Conservation (phyloP, 495 filamentous ascomycete species). For the Entonaema liquescens region DNA sequence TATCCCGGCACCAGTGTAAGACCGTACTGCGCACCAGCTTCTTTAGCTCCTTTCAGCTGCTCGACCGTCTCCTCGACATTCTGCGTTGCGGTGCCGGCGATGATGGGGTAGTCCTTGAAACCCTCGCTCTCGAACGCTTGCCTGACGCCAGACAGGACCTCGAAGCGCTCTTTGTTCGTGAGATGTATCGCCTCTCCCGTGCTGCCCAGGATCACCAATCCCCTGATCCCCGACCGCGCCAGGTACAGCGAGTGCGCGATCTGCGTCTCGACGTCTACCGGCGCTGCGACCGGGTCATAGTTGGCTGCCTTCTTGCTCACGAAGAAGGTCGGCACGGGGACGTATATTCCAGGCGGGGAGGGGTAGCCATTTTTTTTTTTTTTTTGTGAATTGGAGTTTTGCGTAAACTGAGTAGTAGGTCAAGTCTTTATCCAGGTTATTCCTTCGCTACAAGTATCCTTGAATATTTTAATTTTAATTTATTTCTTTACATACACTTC, state of each 20-base stretch:
- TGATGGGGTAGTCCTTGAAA: constrained; percentile 68
- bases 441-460: neutral
- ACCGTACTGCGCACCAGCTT: constrained; percentile 71
- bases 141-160: constrained; percentile 63
- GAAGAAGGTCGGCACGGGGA: constrained; percentile 59
- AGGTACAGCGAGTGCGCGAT: constrained; percentile 68
- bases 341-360: constrained; percentile 55
- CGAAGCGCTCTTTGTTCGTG: constrained; percentile 63
- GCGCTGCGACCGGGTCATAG: constrained; percentile 34
- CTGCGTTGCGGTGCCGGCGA: constrained; percentile 72
- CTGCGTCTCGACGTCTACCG: constrained; percentile 65
- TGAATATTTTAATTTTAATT: neutral
- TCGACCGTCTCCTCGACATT: constrained; percentile 70
- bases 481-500: neutral
- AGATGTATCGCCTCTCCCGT: constrained; percentile 77
- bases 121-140: constrained; percentile 63
- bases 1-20: constrained; percentile 67
- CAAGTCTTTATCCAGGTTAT: neutral
- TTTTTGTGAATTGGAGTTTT: neutral
- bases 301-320: constrained; percentile 39
- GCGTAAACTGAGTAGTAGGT: neutral
- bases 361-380: constrained; percentile 21
- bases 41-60: constrained; percentile 62
- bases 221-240: constrained; percentile 66
- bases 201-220: constrained; percentile 71